Evolutionary conservation across 208 protist species (phyloP).

Genomic region (Leishmania amazonensis): DNA sequence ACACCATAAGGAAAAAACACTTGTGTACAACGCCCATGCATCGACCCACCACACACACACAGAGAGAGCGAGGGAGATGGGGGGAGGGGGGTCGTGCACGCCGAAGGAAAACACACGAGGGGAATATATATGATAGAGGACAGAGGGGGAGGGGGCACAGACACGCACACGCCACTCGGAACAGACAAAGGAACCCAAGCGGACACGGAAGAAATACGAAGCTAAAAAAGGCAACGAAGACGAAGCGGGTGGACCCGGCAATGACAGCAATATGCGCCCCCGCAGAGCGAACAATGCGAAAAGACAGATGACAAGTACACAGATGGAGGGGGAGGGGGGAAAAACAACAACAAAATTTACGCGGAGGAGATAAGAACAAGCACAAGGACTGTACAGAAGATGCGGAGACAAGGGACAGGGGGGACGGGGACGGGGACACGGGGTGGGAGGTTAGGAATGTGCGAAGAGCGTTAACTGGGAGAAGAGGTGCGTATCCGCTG

Average conservation of each 20-base stretch:
- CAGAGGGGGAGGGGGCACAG: not conserved
- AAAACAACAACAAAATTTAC: constrained; percentile 1
- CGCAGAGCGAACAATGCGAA: not conserved
- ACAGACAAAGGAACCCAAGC: not conserved
- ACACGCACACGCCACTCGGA: not conserved
- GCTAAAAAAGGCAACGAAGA: not conserved
- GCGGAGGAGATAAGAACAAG: not conserved
- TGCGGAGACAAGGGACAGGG: not conserved
- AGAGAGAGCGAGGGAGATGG: no score
- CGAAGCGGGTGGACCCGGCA: not conserved
- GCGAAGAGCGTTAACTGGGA: not conserved
- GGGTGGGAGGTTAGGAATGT: not conserved
- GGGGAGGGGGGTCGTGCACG: no score
- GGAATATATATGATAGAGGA: no score
- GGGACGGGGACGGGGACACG: not conserved
- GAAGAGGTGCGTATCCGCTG: not conserved
- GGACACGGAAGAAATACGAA: not conserved
- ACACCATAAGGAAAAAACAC: not conserved
- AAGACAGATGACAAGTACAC: not conserved
- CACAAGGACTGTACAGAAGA: not conserved
- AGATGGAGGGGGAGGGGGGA: not conserved
- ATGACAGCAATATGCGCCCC: not conserved
- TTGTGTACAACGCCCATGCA: not conserved
- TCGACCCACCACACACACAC: not conserved
- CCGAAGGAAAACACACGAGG: no score